Percentiles rank a stretch among this genome's conserved stretches.
Evolutionary conservation across 345 rosid species (phyloP).

Genomic region (Brassica juncea): DNA sequence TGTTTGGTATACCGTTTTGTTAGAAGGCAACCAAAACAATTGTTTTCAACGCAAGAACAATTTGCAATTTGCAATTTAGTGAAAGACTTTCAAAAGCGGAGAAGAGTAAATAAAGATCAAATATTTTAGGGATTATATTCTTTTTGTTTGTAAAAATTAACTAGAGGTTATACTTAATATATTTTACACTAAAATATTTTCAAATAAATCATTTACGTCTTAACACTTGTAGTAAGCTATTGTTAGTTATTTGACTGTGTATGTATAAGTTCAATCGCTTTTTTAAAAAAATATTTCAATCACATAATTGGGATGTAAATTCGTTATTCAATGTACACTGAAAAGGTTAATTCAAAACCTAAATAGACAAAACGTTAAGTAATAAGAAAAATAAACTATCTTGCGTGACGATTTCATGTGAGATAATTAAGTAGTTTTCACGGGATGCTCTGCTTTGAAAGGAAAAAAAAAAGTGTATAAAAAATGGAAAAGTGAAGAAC

Average conservation of each 20-base stretch:
- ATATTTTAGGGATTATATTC: neutral
- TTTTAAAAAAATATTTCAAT: too few species aligned
- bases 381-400: neutral
- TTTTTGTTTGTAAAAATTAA: neutral
- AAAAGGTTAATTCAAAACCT: neutral
- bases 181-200: neutral
- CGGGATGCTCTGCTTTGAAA: constrained; percentile 16
- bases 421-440: constrained; percentile 1
- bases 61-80: constrained; percentile 15
- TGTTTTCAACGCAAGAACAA: constrained; percentile 9
- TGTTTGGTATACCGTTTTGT: constrained; percentile 21
- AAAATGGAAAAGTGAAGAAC: constrained; percentile 25
- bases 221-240: neutral
- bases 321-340: neutral
- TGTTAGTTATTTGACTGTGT: neutral
- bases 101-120: neutral
- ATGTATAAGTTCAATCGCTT: neutral
- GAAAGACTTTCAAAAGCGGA: neutral
- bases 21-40: constrained; percentile 8
- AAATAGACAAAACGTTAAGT: neutral
- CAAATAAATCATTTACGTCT: neutral
- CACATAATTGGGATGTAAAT: neutral
- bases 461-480: neutral
- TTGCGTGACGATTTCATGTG: neutral
- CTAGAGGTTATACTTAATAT: neutral